A percentile compares a stretch with the other conserved stretches of the same genome.
Evolutionary conservation across 1,139 yeast genomes (phyloP).

Genomic region (Blastobotrys capitulatus): DNA sequence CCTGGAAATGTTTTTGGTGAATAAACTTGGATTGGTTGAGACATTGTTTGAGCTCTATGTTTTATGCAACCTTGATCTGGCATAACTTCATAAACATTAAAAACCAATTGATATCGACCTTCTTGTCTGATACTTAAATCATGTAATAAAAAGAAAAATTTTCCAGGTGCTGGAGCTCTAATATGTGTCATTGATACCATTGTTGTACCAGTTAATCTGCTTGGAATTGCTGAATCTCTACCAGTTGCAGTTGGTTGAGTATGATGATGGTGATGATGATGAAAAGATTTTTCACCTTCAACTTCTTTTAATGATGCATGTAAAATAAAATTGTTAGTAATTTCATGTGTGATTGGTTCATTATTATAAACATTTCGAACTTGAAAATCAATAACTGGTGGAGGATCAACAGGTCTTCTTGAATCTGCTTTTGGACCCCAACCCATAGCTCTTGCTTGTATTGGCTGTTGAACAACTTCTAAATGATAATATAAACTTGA

Average conservation of each 20-base stretch:
- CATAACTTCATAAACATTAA: conserved; percentile 29
- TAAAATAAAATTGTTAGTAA: conserved; percentile 26
- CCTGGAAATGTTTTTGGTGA: conserved; percentile 37
- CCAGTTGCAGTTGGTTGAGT: conserved; percentile 10
- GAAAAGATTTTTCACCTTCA: conserved; percentile 5
- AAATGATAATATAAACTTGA: conserved; percentile 12
- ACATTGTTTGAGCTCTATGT: conserved; percentile 26
- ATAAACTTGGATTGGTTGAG: conserved; percentile 31
- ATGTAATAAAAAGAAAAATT: conserved; percentile 30
- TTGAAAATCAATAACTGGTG: conserved; percentile 28
- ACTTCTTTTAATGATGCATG: conserved; percentile 28
- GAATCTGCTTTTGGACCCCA: conserved; percentile 34
- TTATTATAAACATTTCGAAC: conserved; percentile 20
- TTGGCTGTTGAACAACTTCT: conserved; percentile 29
- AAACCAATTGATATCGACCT: conserved; percentile 31
- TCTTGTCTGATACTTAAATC: conserved; percentile 35
- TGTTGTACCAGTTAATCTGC: conserved; percentile 26
- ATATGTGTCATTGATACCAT: conserved; percentile 25
- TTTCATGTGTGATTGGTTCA: conserved; percentile 22
- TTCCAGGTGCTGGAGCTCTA: conserved; percentile 26
- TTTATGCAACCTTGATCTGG: conserved; percentile 18
- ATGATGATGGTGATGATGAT: conserved; percentile 6
- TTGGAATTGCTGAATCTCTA: conserved; percentile 13
- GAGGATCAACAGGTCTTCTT: conserved; percentile 33
- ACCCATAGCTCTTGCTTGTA: conserved; percentile 32